Base-by-base conservation (phyloP, 2,329 filamentous ascomycete genomes). In the Bisporella sp. region DNA sequence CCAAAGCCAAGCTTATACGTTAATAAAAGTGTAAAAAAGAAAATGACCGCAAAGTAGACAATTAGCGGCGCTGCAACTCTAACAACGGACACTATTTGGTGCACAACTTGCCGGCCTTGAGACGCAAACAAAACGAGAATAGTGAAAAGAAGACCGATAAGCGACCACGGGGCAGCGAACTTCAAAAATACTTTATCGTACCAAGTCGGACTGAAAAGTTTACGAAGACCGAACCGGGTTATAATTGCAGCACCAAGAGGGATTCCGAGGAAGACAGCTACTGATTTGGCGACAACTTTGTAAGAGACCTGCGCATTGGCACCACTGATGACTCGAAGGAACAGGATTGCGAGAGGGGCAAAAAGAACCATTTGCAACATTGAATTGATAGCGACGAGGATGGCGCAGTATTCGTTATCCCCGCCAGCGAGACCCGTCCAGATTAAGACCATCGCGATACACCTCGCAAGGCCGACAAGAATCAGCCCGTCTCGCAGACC, bases 51-150 rank as follows among this genome's bases (percentile, higher is more conserved):
- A 61, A 96, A 96, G 64, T 95, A 96, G 0, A 95, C 82, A 1
- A 95, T 63, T 40, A 96, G 70, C 0, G 90, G 90, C 0, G 89
- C 88, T 0, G 85, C 83, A 1, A 96, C 89, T 1, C 90, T 77
- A 4, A 93, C 71, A 0, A 96, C 89, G 0, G 86, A 85, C 0
- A 90, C 85, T 53, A 95, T 87, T 67, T 95, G 89, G 57, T 88
- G 79, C 1, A 92, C 84, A 1, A 93, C 87, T 46, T 83, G 81
- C 28, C 71, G 70, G 3, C 89, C 89, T 63, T 95, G 89, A 1
- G 84, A 87, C 0, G 87, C 89, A 64, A 96, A 95, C 2, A 96
- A 75, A 1, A 95, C 82, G 5, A 93, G 68, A 58, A 96, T 93
- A 1, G 89, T 95, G 71, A 91, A 95, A 1, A 96, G 71, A 5